Evolutionary conservation across 129 eudicot species (phyloP), one percentile per base, ranked within the genome.

Genomic region (Rutidosis leptorrhynchoides): DNA sequence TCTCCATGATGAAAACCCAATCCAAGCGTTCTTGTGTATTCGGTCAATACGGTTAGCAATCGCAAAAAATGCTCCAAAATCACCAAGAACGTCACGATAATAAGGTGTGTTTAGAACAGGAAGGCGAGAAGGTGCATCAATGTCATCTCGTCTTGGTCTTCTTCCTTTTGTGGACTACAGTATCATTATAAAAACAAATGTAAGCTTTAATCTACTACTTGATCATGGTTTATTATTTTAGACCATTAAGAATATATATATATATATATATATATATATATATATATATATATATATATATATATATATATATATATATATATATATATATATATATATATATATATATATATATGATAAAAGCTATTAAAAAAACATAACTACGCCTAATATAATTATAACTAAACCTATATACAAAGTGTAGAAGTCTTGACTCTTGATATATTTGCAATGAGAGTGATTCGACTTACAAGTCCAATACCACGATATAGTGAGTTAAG

Each of bases 1-100:
- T 84, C 99, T 78, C 99, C 99, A 93, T 1, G 99, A 93, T 48
- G 81, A 91, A 68, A 93, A 93, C 42, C 99, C 99, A 59, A 93
- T 93, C 99, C 99, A 93, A 53, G 99, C 87, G 56, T 93, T 93
- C 74, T 71, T 89, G 60, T 93, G 99, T 51, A 86, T 66, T 16
- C 93, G 92, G 62, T 93, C 99, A 49, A 93, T 75, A 49, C 86
- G 86, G 72, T 93, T 82, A 65, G 95, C 95, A 57, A 93, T 79
- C 2, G 99, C 92, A 57, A 93, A 77, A 69, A 80, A 89, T n/a
- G 95, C 99, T 66, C 99, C 99, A 79, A 78, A 72, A 73, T 93
- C 96, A 69, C 86, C 74, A 11, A 93, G 83, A 27, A 77, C 58
- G 48, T 93, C 86, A 14, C 99, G 81, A 61, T 93, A 93, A 62